Evolutionary conservation across 2,329 filamentous ascomycete genomes (phyloP), one percentile per base, ranked within the genome.

Genomic region (Hymenoscyphus infarciens): DNA sequence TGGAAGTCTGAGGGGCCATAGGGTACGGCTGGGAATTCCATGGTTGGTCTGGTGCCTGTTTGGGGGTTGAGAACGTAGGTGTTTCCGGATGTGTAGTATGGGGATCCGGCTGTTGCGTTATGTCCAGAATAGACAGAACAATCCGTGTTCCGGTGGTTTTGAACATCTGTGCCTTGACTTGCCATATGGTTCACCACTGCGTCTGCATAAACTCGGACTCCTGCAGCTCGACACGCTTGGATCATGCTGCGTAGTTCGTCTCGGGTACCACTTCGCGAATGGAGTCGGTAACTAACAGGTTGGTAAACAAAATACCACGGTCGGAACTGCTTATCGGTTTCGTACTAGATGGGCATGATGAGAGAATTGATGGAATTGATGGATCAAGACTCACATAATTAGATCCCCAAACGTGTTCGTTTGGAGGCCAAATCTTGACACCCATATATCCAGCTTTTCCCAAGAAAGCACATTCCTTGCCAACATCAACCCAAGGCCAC

Each of bases 1-100:
- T 73, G 71, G 63, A 73, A 73, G 58, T 73, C 72, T 7, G 67
- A 72, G n/a, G 72, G 71, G 13, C 71, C 72, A 29, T 69, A 73
- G 15, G 72, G 72, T 16, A 73, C 72, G n/a, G 71, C 64, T 5
- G 72, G 71, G 60, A 69, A 73, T 49, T 73, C 71, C 25, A 72
- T 62, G 2, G 71, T 69, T 10, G 71, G 69, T 45, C 72, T 63
- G 11, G 69, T 72, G 38, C 67, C 66, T 5, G 71, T 73, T 22
- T 64, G 62, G 2, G 70, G 70, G 61, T 69, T 73, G 52, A 72
- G 64, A 39, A 71, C 38, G 64, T 71, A 73, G 19, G 71, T 71
- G 60, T 72, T 72, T 22, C 70, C 71, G 10, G 70, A 70, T 29
- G 71, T 72, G 35, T 66, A 73, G 61, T 71, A 73, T 16, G 71